Evolutionary conservation across 306 rosid species (phyloP), one percentile per base, ranked within the genome.

Genomic region (Neltuma alba): DNA sequence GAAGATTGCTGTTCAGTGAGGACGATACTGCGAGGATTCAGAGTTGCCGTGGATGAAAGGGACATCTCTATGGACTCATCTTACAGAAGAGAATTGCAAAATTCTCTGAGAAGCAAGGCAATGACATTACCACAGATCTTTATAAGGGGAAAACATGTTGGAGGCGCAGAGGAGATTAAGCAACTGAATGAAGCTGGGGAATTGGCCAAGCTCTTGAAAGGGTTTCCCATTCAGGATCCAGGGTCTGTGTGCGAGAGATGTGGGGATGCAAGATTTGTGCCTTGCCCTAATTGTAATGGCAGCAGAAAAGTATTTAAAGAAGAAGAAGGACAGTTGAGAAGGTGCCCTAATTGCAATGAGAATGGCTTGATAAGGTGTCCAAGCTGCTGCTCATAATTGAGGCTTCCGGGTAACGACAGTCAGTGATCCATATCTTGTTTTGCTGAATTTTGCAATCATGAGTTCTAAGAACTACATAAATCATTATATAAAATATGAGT

Each of bases 51-150:
- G 33, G 98, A 93, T 63, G 98, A 93, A 72, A 83, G 94, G 34
- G 98, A 93, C 77, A 85, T 93, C 3, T 91, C 98, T 0, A 93
- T 93, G 98, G 98, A 93, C 76, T 89, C 97, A 12, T 86, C 86
- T 2, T 90, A 88, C 36, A 82, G 85, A 71, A 87, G 87, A 66
- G 98, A 93, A 75, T 36, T 93, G 76, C 87, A 89, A 71, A 84
- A 44, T 61, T 83, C 78, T 0, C 67, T 89, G 67, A 86, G 80
- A 60, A 87, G 84, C 21, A 88, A 83, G 45, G 83, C 69, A 8
- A 66, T 87, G 78, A 84, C 65, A 4, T 69, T 93, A 81, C 98
- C 98, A 4, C 93, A 83, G 70, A 92, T 93, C 8, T 93, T 93
- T 73, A 81, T 93, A 7, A 79, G 91, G 70, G 94, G 94, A 11